A percentile compares a stretch with the other conserved stretches of the same genome.
Conservation (phyloP, 306 rosid species). For the Lathyrus aphaca region DNA sequence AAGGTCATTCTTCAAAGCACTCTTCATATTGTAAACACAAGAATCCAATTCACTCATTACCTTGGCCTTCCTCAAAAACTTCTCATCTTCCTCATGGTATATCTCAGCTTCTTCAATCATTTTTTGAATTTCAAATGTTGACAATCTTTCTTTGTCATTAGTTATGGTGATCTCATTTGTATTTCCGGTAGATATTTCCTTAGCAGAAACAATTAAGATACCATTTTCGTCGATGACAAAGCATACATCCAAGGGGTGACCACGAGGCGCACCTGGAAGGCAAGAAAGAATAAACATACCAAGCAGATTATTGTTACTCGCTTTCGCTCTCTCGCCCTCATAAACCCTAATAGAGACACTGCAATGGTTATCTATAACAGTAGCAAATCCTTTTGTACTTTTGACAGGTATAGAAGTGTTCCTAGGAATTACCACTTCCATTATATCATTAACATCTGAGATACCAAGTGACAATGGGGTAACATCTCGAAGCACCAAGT, state of each 20-base stretch:
- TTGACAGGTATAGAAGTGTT: conserved; percentile 54
- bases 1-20: conserved; percentile 32
- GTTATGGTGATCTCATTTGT: conserved; percentile 47
- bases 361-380: conserved; percentile 35
- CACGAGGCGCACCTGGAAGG: conserved; percentile 51
- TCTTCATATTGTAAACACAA: conserved; percentile 46
- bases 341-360: conserved; percentile 41
- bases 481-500: background rate
- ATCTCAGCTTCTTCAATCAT: conserved; percentile 50
- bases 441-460: background rate
- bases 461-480: background rate
- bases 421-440: conserved; percentile 54
- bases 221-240: conserved; percentile 58
- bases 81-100: conserved; percentile 50
- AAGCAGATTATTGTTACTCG: conserved; percentile 49
- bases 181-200: conserved; percentile 44
- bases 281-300: conserved; percentile 44
- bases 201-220: conserved; percentile 50
- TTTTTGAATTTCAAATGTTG: conserved; percentile 46
- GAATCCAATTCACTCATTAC: conserved; percentile 45
- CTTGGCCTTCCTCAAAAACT: conserved; percentile 41
- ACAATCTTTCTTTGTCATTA: conserved; percentile 45
- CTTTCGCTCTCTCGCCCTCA: conserved; percentile 60
- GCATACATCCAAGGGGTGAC: conserved; percentile 43
- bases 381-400: background rate